Percentiles rank a stretch among this genome's conserved stretches.
phyloP scores from a whole-genome alignment of 1,139 yeast genomes.

The Eremothecium cymbalariae region DNA sequence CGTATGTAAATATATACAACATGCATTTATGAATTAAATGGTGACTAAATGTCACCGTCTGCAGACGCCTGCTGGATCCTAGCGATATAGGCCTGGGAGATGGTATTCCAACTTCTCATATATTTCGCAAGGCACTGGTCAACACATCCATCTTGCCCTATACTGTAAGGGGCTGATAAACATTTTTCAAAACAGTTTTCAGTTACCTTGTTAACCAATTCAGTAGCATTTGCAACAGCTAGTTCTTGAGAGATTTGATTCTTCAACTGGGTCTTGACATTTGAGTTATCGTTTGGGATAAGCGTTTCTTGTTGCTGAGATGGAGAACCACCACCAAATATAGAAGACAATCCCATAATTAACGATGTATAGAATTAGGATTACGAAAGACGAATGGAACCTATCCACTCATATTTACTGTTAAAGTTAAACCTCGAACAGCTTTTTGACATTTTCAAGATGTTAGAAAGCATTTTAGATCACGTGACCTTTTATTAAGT shows the following conservation, averaged over 20 bases:
- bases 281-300: conserved; percentile 24
- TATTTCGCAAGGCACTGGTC: conserved; percentile 77
- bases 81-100: conserved; percentile 66
- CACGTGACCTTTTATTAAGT: too few species aligned
- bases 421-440: too few species aligned
- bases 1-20: not conserved
- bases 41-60: conserved; percentile 24
- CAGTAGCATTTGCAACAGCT: conserved; percentile 84
- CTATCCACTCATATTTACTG: too few species aligned
- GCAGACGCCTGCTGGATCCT: conserved; percentile 54
- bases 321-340: conserved; percentile 37
- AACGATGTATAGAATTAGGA: not conserved
- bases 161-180: conserved; percentile 41
- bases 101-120: conserved; percentile 84
- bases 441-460: too few species aligned
- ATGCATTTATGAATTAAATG: not conserved
- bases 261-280: conserved; percentile 54
- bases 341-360: conserved; percentile 35
- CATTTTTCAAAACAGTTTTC: conserved; percentile 83
- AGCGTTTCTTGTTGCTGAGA: conserved; percentile 25
- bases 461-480: too few species aligned
- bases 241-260: conserved; percentile 71
- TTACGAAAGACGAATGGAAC: too few species aligned
- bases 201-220: conserved; percentile 76
- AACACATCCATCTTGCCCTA: conserved; percentile 50